Base-by-base conservation (phyloP, 805 yeast species). In the Yamadazyma ubonensis region DNA sequence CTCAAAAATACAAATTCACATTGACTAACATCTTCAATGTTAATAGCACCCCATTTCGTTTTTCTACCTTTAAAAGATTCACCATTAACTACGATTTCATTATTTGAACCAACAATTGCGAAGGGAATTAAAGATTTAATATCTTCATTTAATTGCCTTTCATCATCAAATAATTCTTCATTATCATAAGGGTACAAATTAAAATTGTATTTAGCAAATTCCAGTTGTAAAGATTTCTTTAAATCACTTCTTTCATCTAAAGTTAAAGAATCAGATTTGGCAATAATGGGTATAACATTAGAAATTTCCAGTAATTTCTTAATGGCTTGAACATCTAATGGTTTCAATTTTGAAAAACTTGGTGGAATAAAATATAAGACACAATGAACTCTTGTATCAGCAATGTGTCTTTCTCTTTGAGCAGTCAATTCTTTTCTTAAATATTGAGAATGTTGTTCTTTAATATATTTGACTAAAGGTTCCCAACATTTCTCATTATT, bases 401-500 rank as follows among this genome's bases (percentile, higher is more conserved):
- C 78, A 44, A 90, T 84, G 57, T 72, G 66, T 62, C 76, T 77
- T 58, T 89, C 96, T 66, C 98, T 83, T 56, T 86, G 88, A 8
- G 98, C 96, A 14, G 96, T 91, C 61, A 91, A 81, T 66, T 90
- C 98, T 63, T 85, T 86, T 68, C 97, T 83, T 58, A 90, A 74
- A 63, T 86, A 90, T 55, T 82, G 82, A 30, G 95, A 84, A 63
- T 90, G 95, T 67, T 90, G 97, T 65, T 90, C 97, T 67, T 90
- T 90, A 60, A 90, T 87, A 67, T 89, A 90, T 65, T 87, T 88
- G 49, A 90, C 83, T 47, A 90, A 81, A 38, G 96, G 96, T 54
- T 90, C 98, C 96, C 97, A 91, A 65, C 95, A 89, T 65, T 84
- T 86, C 55, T 86, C 95, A 65, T 90, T 90, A 69, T 89, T 86